Conservation (phyloP, 352 stramenopile species). For the Globisporangium alternatum region DNA sequence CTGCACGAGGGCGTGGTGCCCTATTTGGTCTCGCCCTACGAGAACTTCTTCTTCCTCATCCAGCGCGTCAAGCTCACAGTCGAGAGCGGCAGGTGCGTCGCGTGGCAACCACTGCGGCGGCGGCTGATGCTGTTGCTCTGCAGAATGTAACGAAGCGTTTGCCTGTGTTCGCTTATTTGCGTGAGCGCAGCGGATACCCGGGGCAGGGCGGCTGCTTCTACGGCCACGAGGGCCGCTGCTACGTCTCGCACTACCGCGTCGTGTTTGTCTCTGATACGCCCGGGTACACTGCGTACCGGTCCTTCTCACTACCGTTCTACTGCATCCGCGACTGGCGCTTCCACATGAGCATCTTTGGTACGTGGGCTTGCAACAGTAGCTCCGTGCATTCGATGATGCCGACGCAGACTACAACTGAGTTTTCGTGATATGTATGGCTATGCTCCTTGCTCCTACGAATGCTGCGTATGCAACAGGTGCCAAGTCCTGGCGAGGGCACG, state of each 20-base stretch:
- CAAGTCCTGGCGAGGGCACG: conserved; percentile 61
- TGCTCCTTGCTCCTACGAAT: background rate
- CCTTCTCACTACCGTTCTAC: conserved; percentile 79
- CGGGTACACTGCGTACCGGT: conserved; percentile 46
- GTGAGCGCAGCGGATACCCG: conserved; percentile 55
- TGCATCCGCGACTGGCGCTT: conserved; percentile 74
- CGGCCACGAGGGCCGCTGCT: conserved; percentile 60
- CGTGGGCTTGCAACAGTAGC: background rate
- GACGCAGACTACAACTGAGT: background rate
- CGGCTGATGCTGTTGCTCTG: background rate
- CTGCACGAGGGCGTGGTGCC: conserved; percentile 57
- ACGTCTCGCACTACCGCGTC: conserved; percentile 74
- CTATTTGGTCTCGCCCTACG: conserved; percentile 77
- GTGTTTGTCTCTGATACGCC: conserved; percentile 56
- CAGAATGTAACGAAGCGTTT: background rate
- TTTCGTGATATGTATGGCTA: background rate
- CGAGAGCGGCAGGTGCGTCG: conserved; percentile 73
- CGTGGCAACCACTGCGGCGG: background rate
- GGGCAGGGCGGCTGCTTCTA: conserved; percentile 83
- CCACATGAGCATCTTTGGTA: conserved; percentile 59
- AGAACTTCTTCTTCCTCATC: conserved; percentile 78
- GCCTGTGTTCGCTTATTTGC: background rate
- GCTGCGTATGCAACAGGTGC: conserved; percentile 26
- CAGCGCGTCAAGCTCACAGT: conserved; percentile 68
- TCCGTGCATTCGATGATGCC: background rate